Base-by-base conservation (phyloP, 2,329 filamentous ascomycete species). In the Monosporascus sp. region DNA sequence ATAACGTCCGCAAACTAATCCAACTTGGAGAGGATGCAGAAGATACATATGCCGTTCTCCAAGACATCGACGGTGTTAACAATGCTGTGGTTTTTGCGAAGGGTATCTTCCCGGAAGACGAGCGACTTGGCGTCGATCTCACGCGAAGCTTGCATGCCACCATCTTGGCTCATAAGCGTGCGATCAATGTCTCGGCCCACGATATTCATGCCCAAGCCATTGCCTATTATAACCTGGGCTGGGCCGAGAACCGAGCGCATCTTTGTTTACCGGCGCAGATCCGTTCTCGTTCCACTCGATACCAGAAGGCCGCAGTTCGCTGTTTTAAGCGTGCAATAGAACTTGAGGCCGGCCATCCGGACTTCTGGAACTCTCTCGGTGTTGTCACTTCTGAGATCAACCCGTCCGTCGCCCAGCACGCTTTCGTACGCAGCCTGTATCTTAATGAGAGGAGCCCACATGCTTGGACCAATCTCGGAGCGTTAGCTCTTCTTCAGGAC, bases 311-410 rank as follows among this genome's bases (percentile, higher is more conserved):
- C 6, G 83, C 94, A 1, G 87, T 97, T 57, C 82, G 86, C 51
- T 94, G 90, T 62, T 97, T 99, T 79, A 99, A 99, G 73, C 82
- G 90, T 45, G 89, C 94, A 1, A 99, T 99, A 59, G 94, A 97
- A 70, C 78, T 97, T 1, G 95, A 99, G 70, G 89, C 92, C 6
- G 89, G 91, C 49, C 99, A 97, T 65, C 77, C 90, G 0, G 93
- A 97, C 60, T 97, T 97, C 69, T 99, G 94, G 94, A 97, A 97
- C 65, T 87, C 94, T 0, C 79, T 99, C 3, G 94, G 93, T 48
- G 90, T 97, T 3, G 90, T 89, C 25, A 97, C 94, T 2, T 92
- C 90, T 57, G 83, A 84, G 46, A 79, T 97, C 60, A 97, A 89
- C 64, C 88, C 92, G 0, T 85, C 87, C 52, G 89, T 99, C 2